Conservation (phyloP, 768 basidiomycete species). For the Roridomyces roridus region DNA sequence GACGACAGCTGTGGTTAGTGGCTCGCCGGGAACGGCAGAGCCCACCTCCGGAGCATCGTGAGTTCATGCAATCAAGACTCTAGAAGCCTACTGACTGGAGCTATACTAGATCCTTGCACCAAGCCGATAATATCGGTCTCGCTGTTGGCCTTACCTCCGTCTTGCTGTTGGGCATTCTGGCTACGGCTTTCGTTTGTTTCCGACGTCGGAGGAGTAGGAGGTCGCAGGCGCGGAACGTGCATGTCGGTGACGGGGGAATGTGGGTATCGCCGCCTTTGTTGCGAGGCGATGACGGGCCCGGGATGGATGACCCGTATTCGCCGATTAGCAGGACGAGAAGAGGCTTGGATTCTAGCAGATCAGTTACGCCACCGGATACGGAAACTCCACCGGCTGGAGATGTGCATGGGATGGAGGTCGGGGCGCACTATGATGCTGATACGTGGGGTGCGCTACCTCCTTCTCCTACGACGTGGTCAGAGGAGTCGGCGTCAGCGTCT, state of each 20-base stretch:
- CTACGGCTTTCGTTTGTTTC: conserved; percentile 40
- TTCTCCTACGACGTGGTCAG: background rate
- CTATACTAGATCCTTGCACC: conserved; percentile 38
- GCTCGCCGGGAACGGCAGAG: too few species aligned
- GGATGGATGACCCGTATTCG: conserved; percentile 6
- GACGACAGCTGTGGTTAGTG: too few species aligned
- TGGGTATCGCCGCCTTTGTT: conserved; percentile 15
- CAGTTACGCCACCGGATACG: conserved; percentile 1
- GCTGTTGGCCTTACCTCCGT: conserved; percentile 35
- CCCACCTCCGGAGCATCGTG: too few species aligned
- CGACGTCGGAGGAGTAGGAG: background rate
- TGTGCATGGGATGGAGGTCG: background rate
- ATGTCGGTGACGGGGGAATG: background rate
- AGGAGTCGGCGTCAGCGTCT: background rate
- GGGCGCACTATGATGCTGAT: conserved; percentile 8
- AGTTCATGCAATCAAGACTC: too few species aligned
- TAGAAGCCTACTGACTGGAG: background rate
- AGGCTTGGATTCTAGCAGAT: background rate
- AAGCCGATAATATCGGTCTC: conserved; percentile 46
- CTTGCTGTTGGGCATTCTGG: conserved; percentile 35
- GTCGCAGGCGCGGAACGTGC: background rate
- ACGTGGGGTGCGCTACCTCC: background rate
- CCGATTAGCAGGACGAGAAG: background rate
- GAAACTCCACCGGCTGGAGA: background rate
- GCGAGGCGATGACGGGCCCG: background rate